These are phyloP conservation scores for Tetrahymena borealis DNA, from an alignment of 73 alveolate genomes.

Conservation along the genomic window DNA sequence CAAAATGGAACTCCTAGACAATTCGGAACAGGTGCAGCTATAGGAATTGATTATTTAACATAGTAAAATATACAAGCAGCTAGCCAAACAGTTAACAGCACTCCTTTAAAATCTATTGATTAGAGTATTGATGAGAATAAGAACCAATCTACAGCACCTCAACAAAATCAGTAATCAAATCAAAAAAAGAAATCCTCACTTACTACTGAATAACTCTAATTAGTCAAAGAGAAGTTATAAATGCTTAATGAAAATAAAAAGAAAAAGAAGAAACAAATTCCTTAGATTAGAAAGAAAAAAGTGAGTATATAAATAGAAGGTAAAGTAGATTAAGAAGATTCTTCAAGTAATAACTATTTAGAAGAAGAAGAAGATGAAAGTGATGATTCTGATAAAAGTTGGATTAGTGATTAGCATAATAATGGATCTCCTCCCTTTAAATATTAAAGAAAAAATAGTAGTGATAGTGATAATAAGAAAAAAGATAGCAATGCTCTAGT, in stretches of 20 bases:
- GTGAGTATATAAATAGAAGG: not conserved
- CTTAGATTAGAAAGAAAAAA: not conserved
- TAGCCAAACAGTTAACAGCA: not conserved
- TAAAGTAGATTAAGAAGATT: not conserved
- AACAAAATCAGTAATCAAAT: not conserved
- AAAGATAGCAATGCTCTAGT: no score
- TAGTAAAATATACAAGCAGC: not conserved
- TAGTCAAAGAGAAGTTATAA: not conserved
- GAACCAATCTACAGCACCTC: not conserved
- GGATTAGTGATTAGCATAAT: not conserved
- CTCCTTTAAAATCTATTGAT: not conserved
- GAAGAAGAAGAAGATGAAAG: not conserved
- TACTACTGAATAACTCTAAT: not conserved
- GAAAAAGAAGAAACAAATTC: not conserved
- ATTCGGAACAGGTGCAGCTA: not conserved
- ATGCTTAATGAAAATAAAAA: not conserved
- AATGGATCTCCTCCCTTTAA: not conserved
- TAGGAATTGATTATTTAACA: not conserved
- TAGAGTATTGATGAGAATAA: not conserved
- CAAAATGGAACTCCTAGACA: not conserved
- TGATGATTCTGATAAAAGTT: not conserved
- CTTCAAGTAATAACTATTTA: not conserved
- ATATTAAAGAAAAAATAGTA: no score
- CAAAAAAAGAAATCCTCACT: not conserved
- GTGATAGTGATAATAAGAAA: no score